Evolutionary conservation across 1,139 yeast genomes (phyloP).

Genomic region (Yamadazyma songkhlaensis): DNA sequence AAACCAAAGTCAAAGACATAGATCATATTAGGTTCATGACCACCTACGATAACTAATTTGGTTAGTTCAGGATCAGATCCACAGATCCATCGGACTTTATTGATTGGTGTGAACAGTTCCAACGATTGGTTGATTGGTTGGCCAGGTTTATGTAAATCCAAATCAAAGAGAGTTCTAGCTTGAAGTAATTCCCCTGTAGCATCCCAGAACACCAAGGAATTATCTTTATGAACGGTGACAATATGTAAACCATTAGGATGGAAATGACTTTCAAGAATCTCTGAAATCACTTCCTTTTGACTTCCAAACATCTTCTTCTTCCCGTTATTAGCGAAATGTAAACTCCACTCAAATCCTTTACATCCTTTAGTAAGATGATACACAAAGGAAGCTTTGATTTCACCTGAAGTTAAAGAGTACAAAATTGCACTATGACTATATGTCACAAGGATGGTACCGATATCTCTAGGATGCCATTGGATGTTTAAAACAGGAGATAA

Average conservation of each 20-base stretch:
- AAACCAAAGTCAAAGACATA: slow-evolving; percentile 74
- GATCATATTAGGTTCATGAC: slow-evolving; percentile 62
- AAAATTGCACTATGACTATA: slow-evolving; percentile 69
- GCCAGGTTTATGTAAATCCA: slow-evolving; percentile 58
- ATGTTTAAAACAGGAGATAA: slow-evolving; percentile 63
- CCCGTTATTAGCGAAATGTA: slow-evolving; percentile 36
- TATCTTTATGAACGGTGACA: slow-evolving; percentile 76
- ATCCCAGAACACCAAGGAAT: slow-evolving; percentile 91
- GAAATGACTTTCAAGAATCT: slow-evolving; percentile 63
- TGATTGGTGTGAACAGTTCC: slow-evolving; percentile 28
- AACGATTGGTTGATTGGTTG: slow-evolving; percentile 17
- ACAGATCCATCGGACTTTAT: slow-evolving; percentile 66
- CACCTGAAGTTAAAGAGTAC: slow-evolving; percentile 63
- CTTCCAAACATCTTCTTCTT: slow-evolving; percentile 42
- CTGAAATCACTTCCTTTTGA: slow-evolving; percentile 47
- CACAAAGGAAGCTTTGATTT: slow-evolving; percentile 52
- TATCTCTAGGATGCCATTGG: slow-evolving; percentile 86
- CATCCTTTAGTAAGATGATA: slow-evolving; percentile 47
- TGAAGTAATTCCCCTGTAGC: slow-evolving; percentile 71
- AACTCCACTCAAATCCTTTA: slow-evolving; percentile 33
- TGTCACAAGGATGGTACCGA: slow-evolving; percentile 71
- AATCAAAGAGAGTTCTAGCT: slow-evolving; percentile 70
- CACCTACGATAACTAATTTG: slow-evolving; percentile 69
- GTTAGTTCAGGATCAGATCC: slow-evolving; percentile 81
- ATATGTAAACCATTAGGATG: slow-evolving; percentile 93